These are phyloP conservation scores for Pichia sp. DNA, from an alignment of 1,139 yeast genomes.

Conservation along the genomic window DNA sequence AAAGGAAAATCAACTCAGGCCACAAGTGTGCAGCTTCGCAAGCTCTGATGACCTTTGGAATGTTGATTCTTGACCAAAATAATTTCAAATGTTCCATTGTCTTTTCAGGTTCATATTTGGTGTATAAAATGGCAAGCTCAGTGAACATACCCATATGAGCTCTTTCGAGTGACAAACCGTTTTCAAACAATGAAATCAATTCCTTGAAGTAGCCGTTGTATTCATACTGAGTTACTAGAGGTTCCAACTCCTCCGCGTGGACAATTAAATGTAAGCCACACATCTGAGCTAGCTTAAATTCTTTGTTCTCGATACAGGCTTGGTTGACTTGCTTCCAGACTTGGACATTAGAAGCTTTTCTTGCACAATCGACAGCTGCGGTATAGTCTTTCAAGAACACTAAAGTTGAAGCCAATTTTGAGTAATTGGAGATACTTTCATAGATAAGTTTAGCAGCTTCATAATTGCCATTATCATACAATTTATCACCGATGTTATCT, in stretches of 20 bases:
- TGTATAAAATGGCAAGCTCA: conserved; percentile 84
- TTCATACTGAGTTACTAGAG: conserved; percentile 83
- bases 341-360: conserved; percentile 89
- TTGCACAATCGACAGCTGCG: conserved; percentile 97
- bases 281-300: conserved; percentile 94
- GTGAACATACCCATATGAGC: conserved; percentile 99
- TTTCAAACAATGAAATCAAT: conserved; percentile 86
- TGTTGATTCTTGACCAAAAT: conserved; percentile 97
- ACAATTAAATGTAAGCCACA: conserved; percentile 96
- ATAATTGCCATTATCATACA: conserved; percentile 77
- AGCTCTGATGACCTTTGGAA: conserved; percentile 94
- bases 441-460: conserved; percentile 89
- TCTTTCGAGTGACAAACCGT: conserved; percentile 93
- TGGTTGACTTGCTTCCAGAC: conserved; percentile 98
- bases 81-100: conserved; percentile 95
- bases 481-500: conserved; percentile 87
- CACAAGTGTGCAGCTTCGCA: conserved; percentile 92
- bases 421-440: conserved; percentile 85
- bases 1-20: conserved; percentile 93
- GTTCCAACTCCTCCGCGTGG: conserved; percentile 96
- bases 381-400: conserved; percentile 91
- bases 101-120: conserved; percentile 85
- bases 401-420: conserved; percentile 90
- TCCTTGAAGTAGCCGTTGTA: conserved; percentile 88
- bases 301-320: conserved; percentile 93